phyloP scores from a whole-genome alignment of 345 rosid genomes.

The Ceriops tagal region DNA sequence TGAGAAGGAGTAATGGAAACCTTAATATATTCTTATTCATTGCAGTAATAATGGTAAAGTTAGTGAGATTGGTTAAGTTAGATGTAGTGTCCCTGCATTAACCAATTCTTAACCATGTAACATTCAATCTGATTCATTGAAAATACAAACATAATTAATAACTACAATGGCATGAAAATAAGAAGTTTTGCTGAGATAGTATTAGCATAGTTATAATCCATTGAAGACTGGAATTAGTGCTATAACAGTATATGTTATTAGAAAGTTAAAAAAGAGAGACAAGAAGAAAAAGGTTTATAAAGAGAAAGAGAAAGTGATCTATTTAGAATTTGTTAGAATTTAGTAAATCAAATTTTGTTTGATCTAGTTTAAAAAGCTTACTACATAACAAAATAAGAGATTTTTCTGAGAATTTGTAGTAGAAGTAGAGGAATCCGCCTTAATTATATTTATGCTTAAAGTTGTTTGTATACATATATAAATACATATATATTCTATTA shows the following conservation, averaged over 20 bases:
- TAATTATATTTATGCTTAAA: no score
- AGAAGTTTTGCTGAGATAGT: not conserved
- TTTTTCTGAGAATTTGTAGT: no score
- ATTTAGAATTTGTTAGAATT: no score
- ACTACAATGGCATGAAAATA: not conserved
- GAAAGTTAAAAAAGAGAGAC: not conserved
- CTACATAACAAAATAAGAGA: no score
- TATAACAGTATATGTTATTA: slow-evolving; percentile 52
- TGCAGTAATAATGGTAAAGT: slow-evolving; percentile 72
- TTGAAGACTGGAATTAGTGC: slow-evolving; percentile 35
- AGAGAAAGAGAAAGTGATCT: not conserved
- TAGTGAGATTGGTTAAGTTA: slow-evolving; percentile 69
- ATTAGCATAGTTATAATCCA: slow-evolving; percentile 31
- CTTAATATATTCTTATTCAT: slow-evolving; percentile 88
- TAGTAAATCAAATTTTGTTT: no score
- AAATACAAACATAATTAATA: not conserved
- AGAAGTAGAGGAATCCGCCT: no score
- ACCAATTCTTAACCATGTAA: not conserved
- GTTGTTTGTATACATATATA: no score
- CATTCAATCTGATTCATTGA: slow-evolving; percentile 1
- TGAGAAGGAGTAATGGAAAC: slow-evolving; percentile 30
- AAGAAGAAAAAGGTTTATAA: not conserved
- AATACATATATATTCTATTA: no score
- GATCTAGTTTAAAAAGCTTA: no score
- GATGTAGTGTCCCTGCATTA: slow-evolving; percentile 61